Evolutionary conservation across 345 rosid genomes (phyloP), one percentile per base, ranked within the genome.

Genomic region (Durio zibethinus): DNA sequence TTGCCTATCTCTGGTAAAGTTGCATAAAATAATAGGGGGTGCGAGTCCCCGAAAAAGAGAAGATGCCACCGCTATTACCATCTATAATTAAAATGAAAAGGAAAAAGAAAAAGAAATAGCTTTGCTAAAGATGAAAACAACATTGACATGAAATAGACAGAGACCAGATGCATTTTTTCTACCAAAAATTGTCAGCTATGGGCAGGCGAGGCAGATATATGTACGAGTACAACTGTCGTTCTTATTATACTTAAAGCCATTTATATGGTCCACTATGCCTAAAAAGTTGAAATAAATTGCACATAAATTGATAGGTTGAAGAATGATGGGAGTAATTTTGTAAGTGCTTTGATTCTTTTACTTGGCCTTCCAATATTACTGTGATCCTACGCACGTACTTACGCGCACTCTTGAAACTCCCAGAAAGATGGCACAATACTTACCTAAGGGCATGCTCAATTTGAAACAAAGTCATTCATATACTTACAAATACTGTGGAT

Each of bases 91-190:
- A 10, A 56, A 6, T 1, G 9, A 56, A 57, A 57, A 57, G 4
- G 21, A 57, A 11, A 25, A 4, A 10, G 3, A 21, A 57, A 57
- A 57, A 11, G 16, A 54, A 53, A 8, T 25, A 10, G 63, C 63
- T 57, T 25, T 57, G 63, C 5, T 25, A 57, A 57, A 57, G 67
- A 40, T 61, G 40, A 61, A 61, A 59, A 29, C 18, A 60, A 29
- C n/a, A 31, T 29, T 10, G 42, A 62, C 42, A 33, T 33, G 67
- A 6, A 62, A 62, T 2, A 33, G 3, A 33, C 6, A 7, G 67
- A 15, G 42, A 62, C 42, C 67, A 62, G 67, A 62, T 6, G 67
- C 67, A 33, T 62, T 40, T 62, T 62, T 62, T 62, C 67, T 31
- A 42, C 67, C 67, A 62, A 62, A 62, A 33, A 1, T 62, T 15